Evolutionary conservation across 345 rosid species (phyloP), one percentile per base, ranked within the genome.

Genomic region (Nasturtium officinale): DNA sequence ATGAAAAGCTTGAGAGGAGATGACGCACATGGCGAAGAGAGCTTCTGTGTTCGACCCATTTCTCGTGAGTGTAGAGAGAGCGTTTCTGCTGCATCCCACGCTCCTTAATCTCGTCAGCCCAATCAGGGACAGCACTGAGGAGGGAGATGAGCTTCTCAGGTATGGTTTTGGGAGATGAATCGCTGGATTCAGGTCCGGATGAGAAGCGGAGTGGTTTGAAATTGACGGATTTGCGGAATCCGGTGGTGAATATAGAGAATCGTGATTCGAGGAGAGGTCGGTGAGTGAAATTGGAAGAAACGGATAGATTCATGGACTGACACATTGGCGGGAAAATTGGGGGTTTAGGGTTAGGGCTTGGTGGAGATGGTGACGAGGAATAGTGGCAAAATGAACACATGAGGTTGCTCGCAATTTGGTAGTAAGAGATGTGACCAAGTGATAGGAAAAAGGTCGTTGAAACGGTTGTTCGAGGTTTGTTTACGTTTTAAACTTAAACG

Each of bases 31-130:
- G 98, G 74, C 97, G 98, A 33, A 67, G 73, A 3, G 98, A 93
- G 83, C 97, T 90, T 61, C 98, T 79, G 59, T 93, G 97, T 9
- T 83, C 66, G 17, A 87, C 81, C 98, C 98, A 93, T 30, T 82
- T 81, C 69, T 93, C 83, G 75, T 90, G 97, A 38, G 75, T 83
- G 78, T 93, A 93, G 7, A 93, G 85, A 42, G 87, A 48, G 12
- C 98, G 89, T 8, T 80, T 87, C 63, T 78, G 85, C 51, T 48
- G 88, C 94, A 90, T 86, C 42, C 98, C 96, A 5, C 90, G 88
- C 87, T 93, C 98, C 65, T 93, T 78, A 7, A 87, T 67, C 55
- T 72, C 43, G 80, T 93, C 98, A 0, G 98, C 89, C 97, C 98
- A 93, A 57, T 93, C 94, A 0, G 97, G 96, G 9, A 93, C 83